Conservation (phyloP, 164 flowering plant genomes). For the Kingdonia uniflora region DNA sequence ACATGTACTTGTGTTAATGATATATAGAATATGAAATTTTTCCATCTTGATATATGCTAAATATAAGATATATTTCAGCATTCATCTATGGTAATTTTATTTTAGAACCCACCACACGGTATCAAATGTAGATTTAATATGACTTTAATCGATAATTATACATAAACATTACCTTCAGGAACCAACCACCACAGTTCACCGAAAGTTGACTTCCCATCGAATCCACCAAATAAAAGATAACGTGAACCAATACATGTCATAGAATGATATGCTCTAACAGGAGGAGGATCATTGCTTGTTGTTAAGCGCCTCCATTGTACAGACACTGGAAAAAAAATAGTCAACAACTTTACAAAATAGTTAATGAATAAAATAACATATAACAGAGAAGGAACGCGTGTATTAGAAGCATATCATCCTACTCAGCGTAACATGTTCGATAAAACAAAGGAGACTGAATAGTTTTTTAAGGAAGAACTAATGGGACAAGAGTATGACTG, state of each 20-base stretch:
- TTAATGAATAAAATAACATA: not conserved
- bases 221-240: slow-evolving; percentile 90
- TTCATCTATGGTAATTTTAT: too few species aligned
- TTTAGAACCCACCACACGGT: too few species aligned
- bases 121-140: too few species aligned
- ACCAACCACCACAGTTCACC: slow-evolving; percentile 98
- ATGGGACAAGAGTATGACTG: too few species aligned
- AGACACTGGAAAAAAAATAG: slow-evolving; percentile 37
- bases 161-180: slow-evolving; percentile 68
- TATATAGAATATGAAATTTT: too few species aligned
- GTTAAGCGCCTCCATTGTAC: slow-evolving; percentile 94
- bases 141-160: too few species aligned
- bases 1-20: too few species aligned
- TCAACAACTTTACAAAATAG: not conserved
- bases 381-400: not conserved
- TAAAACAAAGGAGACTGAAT: too few species aligned
- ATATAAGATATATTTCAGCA: too few species aligned
- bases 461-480: too few species aligned
- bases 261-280: slow-evolving; percentile 95
- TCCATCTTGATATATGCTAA: too few species aligned
- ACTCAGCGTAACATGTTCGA: too few species aligned
- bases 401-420: not conserved
- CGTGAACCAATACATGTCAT: slow-evolving; percentile 69
- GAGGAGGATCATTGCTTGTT: slow-evolving; percentile 68
- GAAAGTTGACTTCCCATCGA: slow-evolving; percentile 88